Evolutionary conservation across 768 basidiomycete genomes (phyloP), one percentile per base, ranked within the genome.

Genomic region (Tylopilus rubrobrunneus): DNA sequence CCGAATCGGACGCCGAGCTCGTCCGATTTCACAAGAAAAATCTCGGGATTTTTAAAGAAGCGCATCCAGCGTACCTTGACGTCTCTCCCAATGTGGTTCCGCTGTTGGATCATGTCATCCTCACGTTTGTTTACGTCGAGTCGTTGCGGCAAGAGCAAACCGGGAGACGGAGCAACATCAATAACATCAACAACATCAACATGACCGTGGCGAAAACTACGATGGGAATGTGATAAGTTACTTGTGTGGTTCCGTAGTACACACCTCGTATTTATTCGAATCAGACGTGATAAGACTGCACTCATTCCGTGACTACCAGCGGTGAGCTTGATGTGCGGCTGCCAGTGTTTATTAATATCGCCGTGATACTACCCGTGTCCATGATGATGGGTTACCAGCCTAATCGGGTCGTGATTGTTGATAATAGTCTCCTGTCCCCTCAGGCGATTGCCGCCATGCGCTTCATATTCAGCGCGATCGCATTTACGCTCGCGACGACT

Each of bases 401-500:
- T 25, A 25, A 5, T 25, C 2, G 25, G 25, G 25, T 25, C 5
- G 5, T 25, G 25, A 25, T 25, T 25, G 25, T 25, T 25, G 25
- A 2, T 25, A 25, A 25, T 25, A 25, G 5, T 25, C 25, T 25
- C 25, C 25, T 2, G 25, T 25, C 5, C 25, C 25, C n/a, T n/a
- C n/a, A 5, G 25, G 2, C 25, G 25, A 25, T 25, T 25, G 25
- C 5, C 25, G 25, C 5, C 25, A 25, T 25, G 25, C 25, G 25
- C 25, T 5, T 5, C 25, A 25, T 25, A 25, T 25, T 25, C 25
- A 25, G 25, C 25, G 5, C 25, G 25, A 25, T 5, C 25, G 25
- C n/a, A n/a, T n/a, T 73, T 1, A 71, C 73, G 25, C 69, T 76
- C 12, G 74, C 63, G 50, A 86, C 60, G 21, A 84, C 56, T 37